phyloP scores from a whole-genome alignment of 208 protist genomes.

The Acanthamoeba divionensis region DNA sequence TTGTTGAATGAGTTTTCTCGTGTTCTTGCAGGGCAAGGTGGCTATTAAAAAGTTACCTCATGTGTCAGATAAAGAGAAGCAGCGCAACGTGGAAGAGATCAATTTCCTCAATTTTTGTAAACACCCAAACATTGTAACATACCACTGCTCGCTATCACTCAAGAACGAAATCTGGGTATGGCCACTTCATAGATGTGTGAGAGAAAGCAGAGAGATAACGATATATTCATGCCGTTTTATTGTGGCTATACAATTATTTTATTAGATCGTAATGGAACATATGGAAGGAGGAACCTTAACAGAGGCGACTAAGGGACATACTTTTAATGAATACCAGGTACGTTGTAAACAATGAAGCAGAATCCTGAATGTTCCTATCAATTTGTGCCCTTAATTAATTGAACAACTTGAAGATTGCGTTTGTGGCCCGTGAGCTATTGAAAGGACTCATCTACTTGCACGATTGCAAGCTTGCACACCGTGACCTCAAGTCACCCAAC shows the following conservation, averaged over 20 bases:
- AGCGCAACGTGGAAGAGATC: conserved; percentile 30
- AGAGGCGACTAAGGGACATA: conserved; percentile 6
- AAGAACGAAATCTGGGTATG: conserved; percentile 32
- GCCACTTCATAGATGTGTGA: no score
- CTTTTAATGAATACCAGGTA: background rate
- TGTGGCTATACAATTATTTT: no score
- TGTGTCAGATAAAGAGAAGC: background rate
- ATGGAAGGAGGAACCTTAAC: conserved; percentile 44
- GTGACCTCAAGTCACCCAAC: conserved; percentile 22
- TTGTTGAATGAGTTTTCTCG: no score
- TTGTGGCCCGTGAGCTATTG: conserved; percentile 1
- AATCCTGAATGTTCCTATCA: no score
- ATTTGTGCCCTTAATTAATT: no score
- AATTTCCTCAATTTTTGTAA: conserved; percentile 32
- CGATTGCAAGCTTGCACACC: background rate
- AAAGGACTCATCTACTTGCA: background rate
- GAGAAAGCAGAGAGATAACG: no score
- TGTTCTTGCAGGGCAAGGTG: conserved; percentile 8
- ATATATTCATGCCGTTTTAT: no score
- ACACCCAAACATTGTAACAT: conserved; percentile 26
- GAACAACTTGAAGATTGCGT: background rate
- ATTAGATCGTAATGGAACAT: conserved; percentile 30
- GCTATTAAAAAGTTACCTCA: conserved; percentile 17
- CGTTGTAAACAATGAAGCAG: no score
- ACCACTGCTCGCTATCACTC: background rate